Base-by-base conservation (phyloP, 352 stramenopile species). In the Globisporangium echinulatum region DNA sequence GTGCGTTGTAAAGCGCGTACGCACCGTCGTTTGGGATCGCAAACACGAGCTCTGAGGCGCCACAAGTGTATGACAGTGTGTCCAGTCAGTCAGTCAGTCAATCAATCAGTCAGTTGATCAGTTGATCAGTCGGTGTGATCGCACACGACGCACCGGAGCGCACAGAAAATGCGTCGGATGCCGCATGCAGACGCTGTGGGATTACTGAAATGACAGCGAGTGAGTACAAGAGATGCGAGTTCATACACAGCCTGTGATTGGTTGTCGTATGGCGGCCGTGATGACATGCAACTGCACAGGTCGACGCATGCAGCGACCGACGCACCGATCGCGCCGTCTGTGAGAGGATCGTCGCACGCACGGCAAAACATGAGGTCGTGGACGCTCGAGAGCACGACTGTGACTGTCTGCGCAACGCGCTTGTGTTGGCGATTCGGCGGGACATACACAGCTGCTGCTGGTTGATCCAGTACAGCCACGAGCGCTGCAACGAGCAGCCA, bases 341-440 rank as follows among this genome's bases (percentile, higher is more conserved):
- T 49, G 9, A 66, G 40, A 36, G 62, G 64, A 56, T 74, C 61
- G 2, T 62, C 47, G 47, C 67, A 70, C 10, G 54, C 58, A 14
- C 59, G 54, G 36, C 61, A 74, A 33, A 68, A 74, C 58, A 69
- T 63, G 14, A 74, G 43, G 17, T 55, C 54, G 49, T 72, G 66
- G 17, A 58, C 43, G 38, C 61, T 66, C 14, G 63, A 66, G 47
- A 70, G 17, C 1, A 66, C 52, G 17, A 64, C 50, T 17, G 64
- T 54, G 7, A 70, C 13, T 0, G 53, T 49, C 9, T 51, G 54
- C 15, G n/a, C 48, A 17, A 56, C 39, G 15, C n/a, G 40, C 47
- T 60, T 59, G 19, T 8, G 40, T 11, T 25, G 11, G 14, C 15
- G 14, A 33, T 50, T 39, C 7, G 49, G 49, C 0, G 49, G 49